Evolutionary conservation across 2,329 filamentous ascomycete genomes (phyloP), one percentile per base, ranked within the genome.

Genomic region (Shiraia sp.): DNA sequence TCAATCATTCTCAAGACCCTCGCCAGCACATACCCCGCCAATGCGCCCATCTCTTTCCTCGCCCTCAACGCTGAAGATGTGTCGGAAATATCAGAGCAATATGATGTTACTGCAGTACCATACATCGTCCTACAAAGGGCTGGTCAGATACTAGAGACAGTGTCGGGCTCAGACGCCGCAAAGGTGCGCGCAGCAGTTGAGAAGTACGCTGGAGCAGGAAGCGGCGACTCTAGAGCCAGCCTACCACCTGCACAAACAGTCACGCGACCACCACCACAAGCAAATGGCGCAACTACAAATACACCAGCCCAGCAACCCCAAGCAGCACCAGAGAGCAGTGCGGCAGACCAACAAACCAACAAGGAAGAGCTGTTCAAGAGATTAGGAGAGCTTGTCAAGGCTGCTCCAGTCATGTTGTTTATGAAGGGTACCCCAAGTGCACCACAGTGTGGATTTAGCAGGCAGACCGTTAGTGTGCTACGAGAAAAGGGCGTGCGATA

Each of bases 381-480:
- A 23, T 77, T 99, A 26, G 80, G 74, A 14, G 88, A 95, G 57
- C 79, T 99, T 25, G 92, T 97, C 55, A 95, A 92, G 75, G 93
- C 93, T 4, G 92, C 93, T 23, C 90, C 91, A 0, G 91, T 99
- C 23, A 99, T 99, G 93, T 78, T 99, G 19, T 99, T 99, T 72
- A 96, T 96, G 90, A 96, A 96, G 75, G 91, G 90, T n/a, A 95
- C 89, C 2, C 90, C 90, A 0, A 88, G 85, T 53, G 80, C 83
- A 23, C 90, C 90, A 1, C 88, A 95, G 71, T 96, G 91, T 63
- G 90, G 93, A 2, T 99, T 99, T 73, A 95, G 89, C 55, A 79
- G 92, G 55, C 90, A 96, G 74, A 75, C 96, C 31, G 93, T 99
- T 30, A 84, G 77, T 17, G 81, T 99, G 32, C 74, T 99, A 59